Percentiles rank a stretch among this genome's conserved stretches.
Conservation (phyloP, 805 yeast genomes). For the Torulaspora franciscae region DNA sequence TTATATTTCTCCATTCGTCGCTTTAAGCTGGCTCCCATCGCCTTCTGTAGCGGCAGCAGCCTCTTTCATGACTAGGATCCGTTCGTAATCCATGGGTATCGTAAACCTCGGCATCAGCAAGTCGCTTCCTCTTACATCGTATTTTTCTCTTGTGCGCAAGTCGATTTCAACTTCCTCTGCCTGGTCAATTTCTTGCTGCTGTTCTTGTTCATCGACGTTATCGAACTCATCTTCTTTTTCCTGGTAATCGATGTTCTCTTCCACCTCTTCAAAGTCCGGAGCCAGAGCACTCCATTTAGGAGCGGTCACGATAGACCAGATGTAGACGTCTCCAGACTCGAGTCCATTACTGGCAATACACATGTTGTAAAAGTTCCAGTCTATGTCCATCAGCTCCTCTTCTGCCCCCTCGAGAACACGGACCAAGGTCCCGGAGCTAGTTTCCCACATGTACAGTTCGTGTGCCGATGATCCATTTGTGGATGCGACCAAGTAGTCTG, state of each 20-base stretch:
- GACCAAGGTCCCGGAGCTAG: constrained; percentile 78
- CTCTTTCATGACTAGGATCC: constrained; percentile 29
- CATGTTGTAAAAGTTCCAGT: constrained; percentile 77
- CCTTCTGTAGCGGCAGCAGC: not conserved
- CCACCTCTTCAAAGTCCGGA: constrained; percentile 92
- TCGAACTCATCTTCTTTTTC: constrained; percentile 93
- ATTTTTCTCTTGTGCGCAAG: constrained; percentile 55
- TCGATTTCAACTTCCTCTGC: constrained; percentile 63
- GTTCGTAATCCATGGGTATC: constrained; percentile 46
- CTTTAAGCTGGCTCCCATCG: not conserved
- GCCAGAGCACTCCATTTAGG: constrained; percentile 97
- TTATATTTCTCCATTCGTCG: not conserved
- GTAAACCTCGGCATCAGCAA: constrained; percentile 48
- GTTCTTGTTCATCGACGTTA: constrained; percentile 59
- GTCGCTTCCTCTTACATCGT: constrained; percentile 70
- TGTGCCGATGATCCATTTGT: constrained; percentile 79
- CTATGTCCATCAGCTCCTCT: constrained; percentile 71
- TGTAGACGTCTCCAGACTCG: constrained; percentile 74
- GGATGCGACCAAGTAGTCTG: constrained; percentile 83
- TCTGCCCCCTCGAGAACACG: constrained; percentile 91
- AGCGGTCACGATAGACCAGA: constrained; percentile 78
- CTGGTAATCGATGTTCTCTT: constrained; percentile 81
- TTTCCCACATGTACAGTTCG: constrained; percentile 90
- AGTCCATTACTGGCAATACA: constrained; percentile 76
- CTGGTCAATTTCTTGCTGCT: constrained; percentile 54